phyloP scores from a whole-genome alignment of 2,329 filamentous ascomycete genomes.

The Triangularia setosa region DNA sequence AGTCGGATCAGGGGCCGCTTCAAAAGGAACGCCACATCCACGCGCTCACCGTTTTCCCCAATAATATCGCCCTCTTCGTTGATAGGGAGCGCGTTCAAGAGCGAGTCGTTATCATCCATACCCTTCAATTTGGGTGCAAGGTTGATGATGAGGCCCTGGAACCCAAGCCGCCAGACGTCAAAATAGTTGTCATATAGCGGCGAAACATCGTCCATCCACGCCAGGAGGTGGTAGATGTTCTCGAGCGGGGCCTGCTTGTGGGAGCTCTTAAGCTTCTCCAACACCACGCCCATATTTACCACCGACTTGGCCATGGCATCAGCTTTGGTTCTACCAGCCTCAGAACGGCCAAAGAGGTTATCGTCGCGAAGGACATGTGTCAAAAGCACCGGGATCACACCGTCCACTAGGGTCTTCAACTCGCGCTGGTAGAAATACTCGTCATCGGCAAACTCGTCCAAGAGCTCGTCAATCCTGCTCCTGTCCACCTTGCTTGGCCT shows the following conservation, averaged over 20 bases:
- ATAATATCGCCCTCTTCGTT: slow-evolving; percentile 64
- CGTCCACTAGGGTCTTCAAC: slow-evolving; percentile 87
- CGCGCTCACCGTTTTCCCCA: slow-evolving; percentile 76
- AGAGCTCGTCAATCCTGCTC: slow-evolving; percentile 69
- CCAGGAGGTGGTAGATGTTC: slow-evolving; percentile 66
- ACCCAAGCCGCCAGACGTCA: slow-evolving; percentile 84
- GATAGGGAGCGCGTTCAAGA: slow-evolving; percentile 55
- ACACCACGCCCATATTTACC: slow-evolving; percentile 84
- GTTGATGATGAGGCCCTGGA: slow-evolving; percentile 92
- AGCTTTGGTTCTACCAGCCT: slow-evolving; percentile 52
- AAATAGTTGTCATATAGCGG: slow-evolving; percentile 83
- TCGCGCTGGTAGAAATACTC: slow-evolving; percentile 87
- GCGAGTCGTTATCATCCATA: slow-evolving; percentile 56
- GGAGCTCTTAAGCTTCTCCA: slow-evolving; percentile 76
- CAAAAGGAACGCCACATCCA: slow-evolving; percentile 89
- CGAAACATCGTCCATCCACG: slow-evolving; percentile 76
- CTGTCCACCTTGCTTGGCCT: slow-evolving; percentile 63
- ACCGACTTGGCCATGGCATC: slow-evolving; percentile 76
- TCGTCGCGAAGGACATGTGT: slow-evolving; percentile 75
- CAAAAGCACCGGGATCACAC: slow-evolving; percentile 88
- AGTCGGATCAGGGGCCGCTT: slow-evolving; percentile 84
- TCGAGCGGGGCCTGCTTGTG: slow-evolving; percentile 77
- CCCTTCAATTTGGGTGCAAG: slow-evolving; percentile 63
- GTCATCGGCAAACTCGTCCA: slow-evolving; percentile 76
- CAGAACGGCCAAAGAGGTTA: slow-evolving; percentile 57